Percentiles rank a stretch among this genome's conserved stretches.
Conservation (phyloP, 495 filamentous ascomycete genomes). For the Aspergillus asperescens region DNA sequence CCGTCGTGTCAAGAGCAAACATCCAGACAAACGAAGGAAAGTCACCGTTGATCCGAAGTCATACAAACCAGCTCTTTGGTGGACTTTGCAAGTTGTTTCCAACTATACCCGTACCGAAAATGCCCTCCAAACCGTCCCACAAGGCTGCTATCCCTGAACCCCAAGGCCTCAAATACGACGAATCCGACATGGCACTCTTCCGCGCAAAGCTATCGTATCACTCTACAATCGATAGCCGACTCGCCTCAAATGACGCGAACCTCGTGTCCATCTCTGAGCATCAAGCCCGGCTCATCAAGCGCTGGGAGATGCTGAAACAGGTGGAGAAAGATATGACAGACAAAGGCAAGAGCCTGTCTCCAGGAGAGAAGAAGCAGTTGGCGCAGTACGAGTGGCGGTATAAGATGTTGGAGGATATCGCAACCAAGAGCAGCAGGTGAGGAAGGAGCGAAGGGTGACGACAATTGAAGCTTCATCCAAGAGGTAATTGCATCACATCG, state of each 20-base stretch:
- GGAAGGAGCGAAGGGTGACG: constrained; percentile 2
- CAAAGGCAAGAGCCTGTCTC: constrained; percentile 29
- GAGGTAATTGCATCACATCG: constrained; percentile 7
- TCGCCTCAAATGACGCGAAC: constrained; percentile 33
- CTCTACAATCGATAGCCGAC: constrained; percentile 36
- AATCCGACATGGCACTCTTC: constrained; percentile 42
- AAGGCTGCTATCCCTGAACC: constrained; percentile 32
- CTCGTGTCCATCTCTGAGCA: constrained; percentile 35
- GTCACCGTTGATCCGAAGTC: not conserved
- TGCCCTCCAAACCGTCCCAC: constrained; percentile 27
- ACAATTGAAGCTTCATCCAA: constrained; percentile 3
- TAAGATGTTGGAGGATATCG: constrained; percentile 33
- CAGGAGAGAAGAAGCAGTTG: constrained; percentile 33
- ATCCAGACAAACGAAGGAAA: not conserved
- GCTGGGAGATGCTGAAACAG: constrained; percentile 39
- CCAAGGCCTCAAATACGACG: constrained; percentile 38
- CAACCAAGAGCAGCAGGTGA: constrained; percentile 20
- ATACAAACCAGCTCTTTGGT: not conserved
- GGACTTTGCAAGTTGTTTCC: not conserved
- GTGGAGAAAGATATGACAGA: constrained; percentile 34
- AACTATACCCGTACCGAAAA: constrained; percentile 10
- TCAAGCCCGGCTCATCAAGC: constrained; percentile 34
- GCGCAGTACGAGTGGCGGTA: constrained; percentile 40
- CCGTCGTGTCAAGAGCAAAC: not conserved
- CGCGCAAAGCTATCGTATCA: constrained; percentile 38